These are phyloP conservation scores for Penicillium occitanis DNA, from an alignment of 2,329 filamentous ascomycete genomes.

Conservation along the genomic window DNA sequence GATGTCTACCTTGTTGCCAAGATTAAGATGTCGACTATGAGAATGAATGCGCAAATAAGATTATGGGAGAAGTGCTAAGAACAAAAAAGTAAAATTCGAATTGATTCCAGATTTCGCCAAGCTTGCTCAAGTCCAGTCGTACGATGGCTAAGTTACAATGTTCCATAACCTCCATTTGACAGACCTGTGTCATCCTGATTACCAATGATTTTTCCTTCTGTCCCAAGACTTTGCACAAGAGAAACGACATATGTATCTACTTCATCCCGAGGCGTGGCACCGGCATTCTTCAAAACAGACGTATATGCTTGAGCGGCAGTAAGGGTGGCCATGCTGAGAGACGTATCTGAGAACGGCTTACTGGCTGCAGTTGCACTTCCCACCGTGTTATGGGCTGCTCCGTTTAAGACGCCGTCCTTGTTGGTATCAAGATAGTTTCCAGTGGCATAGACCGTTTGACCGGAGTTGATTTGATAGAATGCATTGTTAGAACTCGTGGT, in stretches of 20 bases:
- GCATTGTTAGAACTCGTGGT: conserved; percentile 46
- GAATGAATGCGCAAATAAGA: neutral
- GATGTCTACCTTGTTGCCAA: neutral
- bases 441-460: conserved; percentile 55
- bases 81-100: neutral
- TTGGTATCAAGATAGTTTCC: conserved; percentile 56
- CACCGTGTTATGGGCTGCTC: conserved; percentile 25
- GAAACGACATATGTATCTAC: conserved; percentile 5
- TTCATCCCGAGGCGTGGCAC: conserved; percentile 8
- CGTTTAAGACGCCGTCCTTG: conserved; percentile 52
- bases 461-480: conserved; percentile 57
- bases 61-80: neutral
- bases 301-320: conserved; percentile 9
- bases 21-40: neutral
- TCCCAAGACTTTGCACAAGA: neutral
- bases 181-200: conserved; percentile 7
- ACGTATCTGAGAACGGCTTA: neutral
- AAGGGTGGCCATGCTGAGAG: neutral
- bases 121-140: neutral
- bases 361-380: conserved; percentile 6
- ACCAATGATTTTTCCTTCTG: neutral
- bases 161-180: conserved; percentile 10
- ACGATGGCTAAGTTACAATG: neutral
- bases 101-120: neutral
- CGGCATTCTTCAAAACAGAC: neutral